Evolutionary conservation across 1,284 basidiomycete species (phyloP), one percentile per base, ranked within the genome.

Genomic region (Volvariella volvacea): DNA sequence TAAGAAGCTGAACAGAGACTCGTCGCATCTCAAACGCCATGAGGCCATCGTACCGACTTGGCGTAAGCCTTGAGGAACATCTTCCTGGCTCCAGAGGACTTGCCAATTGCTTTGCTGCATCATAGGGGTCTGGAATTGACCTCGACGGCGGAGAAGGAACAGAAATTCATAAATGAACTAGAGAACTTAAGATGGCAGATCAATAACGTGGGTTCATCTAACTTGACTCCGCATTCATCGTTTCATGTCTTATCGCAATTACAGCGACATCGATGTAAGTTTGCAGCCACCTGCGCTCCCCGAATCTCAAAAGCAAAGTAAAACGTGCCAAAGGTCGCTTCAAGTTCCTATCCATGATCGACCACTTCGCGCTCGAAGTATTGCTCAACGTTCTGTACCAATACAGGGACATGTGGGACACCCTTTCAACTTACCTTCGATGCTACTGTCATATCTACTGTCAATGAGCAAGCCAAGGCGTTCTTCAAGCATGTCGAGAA

Each of bases 1-100:
- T 74, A 82, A 47, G 84, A 88, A 48, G 68, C 84, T 22, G 84
- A 84, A 50, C 54, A 82, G 57, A 83, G 83, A 3, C 63, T 88
- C 1, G 83, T 87, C 38, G 74, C 83, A 22, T 88, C 88, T 53
- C 82, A 86, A 55, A 88, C 85, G 0, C 68, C 88, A 31, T 68
- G 88, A 16, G 84, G 88, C 54, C 77, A 79, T 42, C 85, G 88
- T 51, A 83, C 83, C 34, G 85, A 88, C 55, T 72, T 87, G 41
- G 85, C 85, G 0, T 88, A 85, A 85, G 79, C 77, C 7, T 57
- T 87, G 55, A 68, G 86, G 22, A 88, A 88, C 57, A 85, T 88
- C 48, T 88, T 88, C 55, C 73, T 76, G 36, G 68, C 88, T 14
- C 76, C 79, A 1, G 67, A 73, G 1, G 76, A 80, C 49, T 55